Evolutionary conservation across 805 yeast genomes (phyloP), one percentile per base, ranked within the genome.

Genomic region (Starmerella bombi): DNA sequence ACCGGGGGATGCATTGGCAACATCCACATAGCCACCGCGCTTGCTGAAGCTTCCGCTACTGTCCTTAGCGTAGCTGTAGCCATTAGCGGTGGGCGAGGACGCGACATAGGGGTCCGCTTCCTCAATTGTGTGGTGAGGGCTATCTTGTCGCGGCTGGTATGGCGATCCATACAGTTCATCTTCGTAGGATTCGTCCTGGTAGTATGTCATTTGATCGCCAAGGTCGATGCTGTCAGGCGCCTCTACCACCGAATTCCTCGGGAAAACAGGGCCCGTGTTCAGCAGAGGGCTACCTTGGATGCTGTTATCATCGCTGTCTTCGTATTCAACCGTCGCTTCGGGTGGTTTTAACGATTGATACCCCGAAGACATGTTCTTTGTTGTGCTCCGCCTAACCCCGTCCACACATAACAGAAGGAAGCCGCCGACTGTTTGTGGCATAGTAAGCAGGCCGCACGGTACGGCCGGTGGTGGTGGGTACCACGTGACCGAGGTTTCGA

Each of bases 221-320:
- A 30, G 25, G 22, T 12, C 23, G 4, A 22, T 17, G 7, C 14
- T 23, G 4, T 10, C 22, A 10, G 16, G 19, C 10, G 23, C 5
- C 14, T 7, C 16, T 15, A n/a, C 25, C 28, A n/a, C 15, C 9
- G 30, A 18, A 16, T 25, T 28, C 9, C 16, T 20, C 16, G 32
- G 22, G 18, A 41, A 46, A 15, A 28, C 27, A 6, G 46, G 37
- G 17, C 32, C 41, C 18, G 50, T 46, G 15, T 48, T 44, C 10
- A 49, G 43, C 30, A 40, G 40, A 8, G 53, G 53, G 27, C 49
- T 44, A 7, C 38, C 37, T 41, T 49, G 53, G 20, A 49, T 49
- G 35, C 53, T 49, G 40, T 41, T 44, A 10, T 36, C 49, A 34
- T 45, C 49, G 31, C 48, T 42, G 16, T 40, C 44, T 8, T 33